A percentile compares a stretch with the other conserved stretches of the same genome.
Conservation (phyloP, 2,329 filamentous ascomycete genomes). For the Colletotrichum kahawae region DNA sequence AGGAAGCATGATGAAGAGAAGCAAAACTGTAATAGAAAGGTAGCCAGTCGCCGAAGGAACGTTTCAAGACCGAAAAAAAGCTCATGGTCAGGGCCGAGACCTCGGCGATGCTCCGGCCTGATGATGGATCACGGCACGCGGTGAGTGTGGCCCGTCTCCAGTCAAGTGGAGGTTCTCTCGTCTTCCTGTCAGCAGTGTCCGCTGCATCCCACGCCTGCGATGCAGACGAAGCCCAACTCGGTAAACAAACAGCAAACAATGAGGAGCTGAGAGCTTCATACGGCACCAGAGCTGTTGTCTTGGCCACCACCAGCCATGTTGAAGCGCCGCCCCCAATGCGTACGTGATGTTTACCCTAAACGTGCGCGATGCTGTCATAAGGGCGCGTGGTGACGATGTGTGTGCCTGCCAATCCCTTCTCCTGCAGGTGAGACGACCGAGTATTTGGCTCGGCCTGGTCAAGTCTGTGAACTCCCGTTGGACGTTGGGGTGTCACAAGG, state of each 20-base stretch:
- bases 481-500: slow-evolving; percentile 11
- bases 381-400: slow-evolving; percentile 13
- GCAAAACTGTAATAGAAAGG: background rate
- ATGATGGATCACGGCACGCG: slow-evolving; percentile 8
- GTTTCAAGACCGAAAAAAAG: background rate
- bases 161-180: slow-evolving; percentile 1
- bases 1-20: slow-evolving; percentile 3
- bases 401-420: slow-evolving; percentile 5
- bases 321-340: background rate
- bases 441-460: background rate
- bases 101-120: slow-evolving; percentile 19
- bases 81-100: background rate
- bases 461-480: background rate
- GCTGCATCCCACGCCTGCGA: background rate
- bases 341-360: background rate
- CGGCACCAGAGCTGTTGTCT: background rate
- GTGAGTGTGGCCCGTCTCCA: slow-evolving; percentile 9
- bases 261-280: background rate
- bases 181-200: background rate
- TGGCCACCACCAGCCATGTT: background rate
- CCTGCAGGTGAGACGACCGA: slow-evolving; percentile 19
- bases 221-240: background rate
- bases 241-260: background rate
- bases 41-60: background rate
- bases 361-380: slow-evolving; percentile 18